Conservation (phyloP, 2,329 filamentous ascomycete species). For the Fusarium piperis region DNA sequence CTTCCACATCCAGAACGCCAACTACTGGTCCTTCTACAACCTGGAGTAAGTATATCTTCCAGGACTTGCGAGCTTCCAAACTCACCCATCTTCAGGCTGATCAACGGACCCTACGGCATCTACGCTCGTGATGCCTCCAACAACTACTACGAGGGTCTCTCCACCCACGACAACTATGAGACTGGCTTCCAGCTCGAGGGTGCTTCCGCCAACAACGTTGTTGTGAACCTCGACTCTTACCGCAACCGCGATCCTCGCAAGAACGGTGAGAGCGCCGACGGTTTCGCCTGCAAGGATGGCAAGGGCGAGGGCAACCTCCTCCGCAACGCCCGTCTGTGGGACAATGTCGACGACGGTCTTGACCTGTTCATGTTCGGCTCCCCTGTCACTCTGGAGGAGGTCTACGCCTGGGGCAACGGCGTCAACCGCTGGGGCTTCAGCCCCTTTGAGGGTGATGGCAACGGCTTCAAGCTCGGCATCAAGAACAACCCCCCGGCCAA, state of each 20-base stretch:
- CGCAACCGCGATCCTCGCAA: conserved; percentile 58
- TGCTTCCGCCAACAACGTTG: conserved; percentile 48
- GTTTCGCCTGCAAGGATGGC: conserved; percentile 59
- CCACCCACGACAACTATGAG: conserved; percentile 52
- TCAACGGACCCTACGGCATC: conserved; percentile 51
- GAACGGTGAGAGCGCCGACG: conserved; percentile 62
- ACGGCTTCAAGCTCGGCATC: conserved; percentile 58
- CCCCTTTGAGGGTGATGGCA: conserved; percentile 56
- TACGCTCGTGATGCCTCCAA: conserved; percentile 49
- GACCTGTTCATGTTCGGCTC: conserved; percentile 51
- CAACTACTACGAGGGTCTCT: conserved; percentile 50
- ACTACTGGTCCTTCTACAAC: conserved; percentile 57
- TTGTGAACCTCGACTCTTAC: conserved; percentile 56
- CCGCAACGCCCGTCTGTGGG: conserved; percentile 57
- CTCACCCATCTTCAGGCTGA: conserved; percentile 30
- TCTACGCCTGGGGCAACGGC: conserved; percentile 58
- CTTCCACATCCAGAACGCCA: conserved; percentile 55
- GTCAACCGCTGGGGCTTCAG: conserved; percentile 56
- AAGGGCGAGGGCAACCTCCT: conserved; percentile 57
- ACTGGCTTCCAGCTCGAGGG: conserved; percentile 51
- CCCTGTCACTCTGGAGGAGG: conserved; percentile 55
- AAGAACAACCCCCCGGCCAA: conserved; percentile 50
- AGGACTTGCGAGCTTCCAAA: rapidly evolving
- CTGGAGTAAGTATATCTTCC: conserved; percentile 39
- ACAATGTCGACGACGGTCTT: conserved; percentile 60